Conservation (phyloP, 148 eudicot species). For the Camellia lanceoleosa region DNA sequence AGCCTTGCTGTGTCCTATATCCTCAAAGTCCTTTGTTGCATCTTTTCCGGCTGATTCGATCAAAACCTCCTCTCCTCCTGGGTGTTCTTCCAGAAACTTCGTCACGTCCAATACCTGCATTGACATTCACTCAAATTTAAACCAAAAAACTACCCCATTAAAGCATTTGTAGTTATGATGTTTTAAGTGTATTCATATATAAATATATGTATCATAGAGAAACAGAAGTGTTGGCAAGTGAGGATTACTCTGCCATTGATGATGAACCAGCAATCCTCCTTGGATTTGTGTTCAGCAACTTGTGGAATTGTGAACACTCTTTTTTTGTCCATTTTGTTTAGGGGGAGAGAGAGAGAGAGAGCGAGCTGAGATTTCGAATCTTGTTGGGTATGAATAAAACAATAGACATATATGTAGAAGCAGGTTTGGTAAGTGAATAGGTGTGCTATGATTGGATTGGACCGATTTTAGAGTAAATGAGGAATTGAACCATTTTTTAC, state of each 20-base stretch:
- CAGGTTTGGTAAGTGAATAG: too few relatives aligned
- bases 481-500: too few relatives aligned
- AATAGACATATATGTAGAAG: too few relatives aligned
- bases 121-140: background rate
- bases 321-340: conserved; percentile 14
- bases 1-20: conserved; percentile 41
- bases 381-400: too few relatives aligned
- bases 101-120: conserved; percentile 39
- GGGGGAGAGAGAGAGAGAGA: background rate
- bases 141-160: background rate
- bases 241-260: conserved; percentile 38
- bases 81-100: conserved; percentile 41
- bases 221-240: background rate
- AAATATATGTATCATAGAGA: background rate
- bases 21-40: conserved; percentile 34
- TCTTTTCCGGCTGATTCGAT: conserved; percentile 42
- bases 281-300: conserved; percentile 43
- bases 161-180: background rate
- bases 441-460: too few relatives aligned
- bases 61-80: conserved; percentile 42
- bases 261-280: conserved; percentile 41
- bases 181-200: background rate
- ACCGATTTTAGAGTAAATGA: too few relatives aligned
- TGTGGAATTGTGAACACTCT: conserved; percentile 33
- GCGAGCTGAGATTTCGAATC: too few relatives aligned